Evolutionary conservation across 768 basidiomycete species (phyloP).

Genomic region (Suillus subalutaceus): DNA sequence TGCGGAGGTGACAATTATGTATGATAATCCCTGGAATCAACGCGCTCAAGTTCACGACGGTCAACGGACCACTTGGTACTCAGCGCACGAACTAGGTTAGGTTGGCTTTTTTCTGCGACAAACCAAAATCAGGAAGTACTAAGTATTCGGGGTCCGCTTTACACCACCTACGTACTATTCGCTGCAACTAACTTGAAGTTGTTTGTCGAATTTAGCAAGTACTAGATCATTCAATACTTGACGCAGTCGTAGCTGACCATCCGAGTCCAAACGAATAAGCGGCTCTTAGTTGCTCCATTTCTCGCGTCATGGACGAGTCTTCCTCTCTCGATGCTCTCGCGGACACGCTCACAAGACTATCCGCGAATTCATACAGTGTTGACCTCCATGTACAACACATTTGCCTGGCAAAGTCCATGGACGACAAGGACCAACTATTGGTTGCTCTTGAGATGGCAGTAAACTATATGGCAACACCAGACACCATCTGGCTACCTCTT

Average conservation of each 20-base stretch:
- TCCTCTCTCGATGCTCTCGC: constrained; percentile 67
- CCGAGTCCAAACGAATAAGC: not conserved
- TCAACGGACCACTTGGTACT: too few species aligned
- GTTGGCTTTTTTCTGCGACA: too few species aligned
- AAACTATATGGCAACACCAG: constrained; percentile 62
- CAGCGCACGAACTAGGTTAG: too few species aligned
- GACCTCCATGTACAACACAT: constrained; percentile 70
- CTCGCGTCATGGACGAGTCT: constrained; percentile 52
- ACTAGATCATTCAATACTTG: not conserved
- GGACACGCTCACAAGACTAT: constrained; percentile 58
- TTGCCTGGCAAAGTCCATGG: constrained; percentile 54
- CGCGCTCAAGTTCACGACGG: too few species aligned
- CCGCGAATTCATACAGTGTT: constrained; percentile 62
- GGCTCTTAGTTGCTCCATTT: not conserved
- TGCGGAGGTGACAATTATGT: too few species aligned
- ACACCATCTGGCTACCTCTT: constrained; percentile 77
- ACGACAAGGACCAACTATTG: constrained; percentile 60
- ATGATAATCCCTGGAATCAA: too few species aligned
- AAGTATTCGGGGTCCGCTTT: constrained; percentile 1
- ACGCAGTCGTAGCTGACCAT: not conserved
- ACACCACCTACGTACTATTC: not conserved
- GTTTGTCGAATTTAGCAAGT: not conserved
- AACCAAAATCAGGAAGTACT: not conserved
- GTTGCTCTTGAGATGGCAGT: constrained; percentile 70
- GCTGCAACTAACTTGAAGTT: too few species aligned